Percentiles rank a stretch among this genome's conserved stretches.
phyloP scores from a whole-genome alignment of 2,329 filamentous ascomycete species.

The Rutstroemia sp. region DNA sequence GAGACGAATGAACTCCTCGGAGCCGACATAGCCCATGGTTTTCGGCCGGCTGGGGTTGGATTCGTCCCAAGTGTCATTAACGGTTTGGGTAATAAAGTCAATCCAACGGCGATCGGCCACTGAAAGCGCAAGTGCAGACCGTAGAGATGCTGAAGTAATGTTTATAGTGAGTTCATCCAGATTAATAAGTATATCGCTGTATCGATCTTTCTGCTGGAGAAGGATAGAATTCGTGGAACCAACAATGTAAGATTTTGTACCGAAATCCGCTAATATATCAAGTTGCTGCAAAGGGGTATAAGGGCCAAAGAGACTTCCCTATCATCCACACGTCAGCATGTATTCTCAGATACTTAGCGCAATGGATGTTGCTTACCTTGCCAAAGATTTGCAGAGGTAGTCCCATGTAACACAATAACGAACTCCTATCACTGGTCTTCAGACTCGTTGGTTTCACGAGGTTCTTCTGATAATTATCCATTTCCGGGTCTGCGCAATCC shows the following conservation, averaged over 20 bases:
- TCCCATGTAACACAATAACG: constrained; percentile 88
- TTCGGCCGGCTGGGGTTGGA: constrained; percentile 83
- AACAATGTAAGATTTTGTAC: constrained; percentile 95
- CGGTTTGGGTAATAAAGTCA: constrained; percentile 85
- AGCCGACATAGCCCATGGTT: constrained; percentile 88
- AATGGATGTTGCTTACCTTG: constrained; percentile 46
- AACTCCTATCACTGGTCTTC: constrained; percentile 84
- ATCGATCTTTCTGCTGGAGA: constrained; percentile 88
- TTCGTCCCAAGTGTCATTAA: constrained; percentile 96
- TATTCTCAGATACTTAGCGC: too few relatives aligned
- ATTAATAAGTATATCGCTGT: constrained; percentile 94
- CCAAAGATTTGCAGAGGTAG: constrained; percentile 92
- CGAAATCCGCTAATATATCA: constrained; percentile 84
- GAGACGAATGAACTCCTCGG: constrained; percentile 92
- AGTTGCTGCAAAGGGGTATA: constrained; percentile 96
- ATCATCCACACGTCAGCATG: background rate
- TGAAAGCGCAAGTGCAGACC: constrained; percentile 68
- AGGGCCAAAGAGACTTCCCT: constrained; percentile 90
- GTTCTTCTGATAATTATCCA: constrained; percentile 73
- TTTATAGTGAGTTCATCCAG: constrained; percentile 83
- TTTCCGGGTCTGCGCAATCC: constrained; percentile 89
- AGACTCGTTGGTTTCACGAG: constrained; percentile 74
- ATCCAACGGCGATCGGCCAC: constrained; percentile 92
- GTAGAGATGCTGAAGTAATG: constrained; percentile 73
- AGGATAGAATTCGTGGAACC: constrained; percentile 94